A percentile compares a stretch with the other conserved stretches of the same genome.
Evolutionary conservation across 2,329 filamentous ascomycete species (phyloP).

Genomic region (Zymoseptoria crescenta): DNA sequence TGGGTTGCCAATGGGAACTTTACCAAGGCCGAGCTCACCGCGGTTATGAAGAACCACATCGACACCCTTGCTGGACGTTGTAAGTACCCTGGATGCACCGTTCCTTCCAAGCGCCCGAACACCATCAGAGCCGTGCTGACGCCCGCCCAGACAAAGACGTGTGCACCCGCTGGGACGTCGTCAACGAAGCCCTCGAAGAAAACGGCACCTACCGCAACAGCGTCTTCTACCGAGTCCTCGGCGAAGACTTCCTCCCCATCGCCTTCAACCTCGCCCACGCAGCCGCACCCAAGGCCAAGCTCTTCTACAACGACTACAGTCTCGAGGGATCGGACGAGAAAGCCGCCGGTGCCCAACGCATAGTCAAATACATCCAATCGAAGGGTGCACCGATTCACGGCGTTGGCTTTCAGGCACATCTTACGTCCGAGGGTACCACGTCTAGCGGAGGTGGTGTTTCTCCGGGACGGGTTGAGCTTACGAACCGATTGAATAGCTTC

Average conservation of each 20-base stretch:
- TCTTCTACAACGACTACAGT: constrained; percentile 28
- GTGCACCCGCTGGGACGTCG: constrained; percentile 9
- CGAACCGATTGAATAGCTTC: constrained; percentile 43
- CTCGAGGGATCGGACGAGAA: constrained; percentile 22
- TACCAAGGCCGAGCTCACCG: constrained; percentile 35
- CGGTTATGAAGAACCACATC: constrained; percentile 37
- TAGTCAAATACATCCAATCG: constrained; percentile 19
- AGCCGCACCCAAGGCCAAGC: constrained; percentile 17
- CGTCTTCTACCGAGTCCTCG: constrained; percentile 24
- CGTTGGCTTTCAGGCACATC: constrained; percentile 47
- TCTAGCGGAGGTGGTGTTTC: constrained; percentile 3
- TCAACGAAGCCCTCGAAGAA: constrained; percentile 14
- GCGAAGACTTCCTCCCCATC: constrained; percentile 22
- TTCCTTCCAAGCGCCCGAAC: too few relatives aligned
- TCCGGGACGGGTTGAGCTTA: constrained; percentile 23
- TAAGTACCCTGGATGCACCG: constrained; percentile 31
- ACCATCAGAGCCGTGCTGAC: too few relatives aligned
- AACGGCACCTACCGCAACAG: constrained; percentile 22
- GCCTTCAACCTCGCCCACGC: constrained; percentile 22
- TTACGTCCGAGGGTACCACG: constrained; percentile 36
- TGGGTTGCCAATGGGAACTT: constrained; percentile 32
- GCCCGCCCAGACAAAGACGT: not conserved
- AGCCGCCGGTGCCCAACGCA: constrained; percentile 16
- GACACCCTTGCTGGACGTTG: constrained; percentile 32
- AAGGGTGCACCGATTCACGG: constrained; percentile 30